A percentile compares a stretch with the other conserved stretches of the same genome.
Conservation (phyloP, 176 grass and related monocot species). For the Bromus sterilis region DNA sequence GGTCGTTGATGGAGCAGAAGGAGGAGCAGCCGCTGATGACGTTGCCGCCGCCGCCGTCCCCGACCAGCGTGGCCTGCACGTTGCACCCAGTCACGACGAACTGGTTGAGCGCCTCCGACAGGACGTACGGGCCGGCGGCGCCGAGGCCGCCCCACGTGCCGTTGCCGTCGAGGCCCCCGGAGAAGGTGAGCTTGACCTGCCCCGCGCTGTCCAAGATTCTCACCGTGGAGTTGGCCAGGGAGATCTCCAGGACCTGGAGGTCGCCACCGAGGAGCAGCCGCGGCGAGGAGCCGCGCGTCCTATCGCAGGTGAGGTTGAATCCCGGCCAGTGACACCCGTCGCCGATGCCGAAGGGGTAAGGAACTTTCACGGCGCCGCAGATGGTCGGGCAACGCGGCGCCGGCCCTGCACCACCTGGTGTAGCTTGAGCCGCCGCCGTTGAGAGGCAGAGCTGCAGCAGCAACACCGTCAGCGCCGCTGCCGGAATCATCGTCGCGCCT, state of each 20-base stretch:
- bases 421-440: no score
- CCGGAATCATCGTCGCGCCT: no score
- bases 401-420: not conserved
- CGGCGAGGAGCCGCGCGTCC: not conserved
- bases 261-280: not conserved
- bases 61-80: not conserved
- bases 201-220: not conserved
- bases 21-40: not conserved
- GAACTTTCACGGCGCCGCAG: not conserved
- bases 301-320: not conserved
- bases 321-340: not conserved
- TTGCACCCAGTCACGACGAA: not conserved
- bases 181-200: not conserved
- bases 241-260: not conserved
- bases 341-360: not conserved
- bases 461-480: no score
- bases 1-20: not conserved
- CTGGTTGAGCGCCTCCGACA: not conserved
- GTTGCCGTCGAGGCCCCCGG: not conserved
- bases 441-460: no score
- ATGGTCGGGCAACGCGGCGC: not conserved
- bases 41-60: not conserved
- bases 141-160: not conserved
- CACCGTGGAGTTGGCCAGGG: not conserved
- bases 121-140: not conserved